phyloP scores from a whole-genome alignment of 164 flowering plant genomes.

The Santalum album region DNA sequence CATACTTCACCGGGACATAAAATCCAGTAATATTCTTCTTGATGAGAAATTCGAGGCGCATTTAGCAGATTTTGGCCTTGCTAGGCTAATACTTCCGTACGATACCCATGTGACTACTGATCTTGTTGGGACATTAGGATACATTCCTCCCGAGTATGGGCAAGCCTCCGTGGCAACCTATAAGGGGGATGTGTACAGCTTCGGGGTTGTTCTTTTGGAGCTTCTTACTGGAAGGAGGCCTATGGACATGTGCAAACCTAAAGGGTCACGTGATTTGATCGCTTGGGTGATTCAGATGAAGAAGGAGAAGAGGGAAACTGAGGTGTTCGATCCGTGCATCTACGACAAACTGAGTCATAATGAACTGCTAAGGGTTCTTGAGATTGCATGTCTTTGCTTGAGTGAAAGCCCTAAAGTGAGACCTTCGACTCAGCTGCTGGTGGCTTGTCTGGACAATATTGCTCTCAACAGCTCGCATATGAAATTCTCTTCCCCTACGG shows the following conservation, averaged over 20 bases:
- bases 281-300: slow-evolving; percentile 76
- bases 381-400: slow-evolving; percentile 62
- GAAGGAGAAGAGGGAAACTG: slow-evolving; percentile 46
- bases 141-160: slow-evolving; percentile 84
- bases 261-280: slow-evolving; percentile 51
- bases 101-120: slow-evolving; percentile 82
- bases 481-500: too few relatives aligned
- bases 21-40: slow-evolving; percentile 79
- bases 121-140: slow-evolving; percentile 80
- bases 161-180: slow-evolving; percentile 65
- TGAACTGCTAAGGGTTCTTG: slow-evolving; percentile 43
- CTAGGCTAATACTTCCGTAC: slow-evolving; percentile 57
- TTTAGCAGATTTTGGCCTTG: slow-evolving; percentile 84
- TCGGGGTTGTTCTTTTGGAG: slow-evolving; percentile 83
- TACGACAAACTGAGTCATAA: slow-evolving; percentile 40
- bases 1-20: slow-evolving; percentile 72
- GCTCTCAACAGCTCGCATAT: slow-evolving; percentile 1
- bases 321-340: slow-evolving; percentile 58
- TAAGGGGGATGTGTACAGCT: slow-evolving; percentile 80
- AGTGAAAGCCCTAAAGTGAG: slow-evolving; percentile 49
- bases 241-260: slow-evolving; percentile 71
- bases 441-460: slow-evolving; percentile 54
- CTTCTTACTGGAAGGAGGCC: slow-evolving; percentile 80
- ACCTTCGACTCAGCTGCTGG: slow-evolving; percentile 53
- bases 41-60: slow-evolving; percentile 69